phyloP scores from a whole-genome alignment of 2,329 filamentous ascomycete genomes.

The Ceratocystis diversiconidia region DNA sequence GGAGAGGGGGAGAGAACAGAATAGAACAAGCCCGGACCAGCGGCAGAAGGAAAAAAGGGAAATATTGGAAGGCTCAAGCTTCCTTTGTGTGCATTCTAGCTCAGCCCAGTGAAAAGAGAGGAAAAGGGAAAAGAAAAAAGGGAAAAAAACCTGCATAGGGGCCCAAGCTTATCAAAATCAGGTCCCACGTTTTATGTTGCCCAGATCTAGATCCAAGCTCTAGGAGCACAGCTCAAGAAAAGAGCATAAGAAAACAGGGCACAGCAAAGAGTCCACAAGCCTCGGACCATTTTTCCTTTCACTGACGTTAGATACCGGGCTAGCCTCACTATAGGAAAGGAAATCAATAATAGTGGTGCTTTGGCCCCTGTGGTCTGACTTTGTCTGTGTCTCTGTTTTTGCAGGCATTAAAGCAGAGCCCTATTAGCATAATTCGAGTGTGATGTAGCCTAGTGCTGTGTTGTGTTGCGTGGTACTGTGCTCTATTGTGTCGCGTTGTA shows the following conservation, averaged over 20 bases:
- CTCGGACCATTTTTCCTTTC: background rate
- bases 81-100: background rate
- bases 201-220: background rate
- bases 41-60: background rate
- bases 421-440: background rate
- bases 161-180: constrained; percentile 1
- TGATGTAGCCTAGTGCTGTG: too few species aligned
- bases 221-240: background rate
- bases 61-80: background rate
- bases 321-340: too few species aligned
- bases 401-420: background rate
- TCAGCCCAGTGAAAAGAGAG: background rate
- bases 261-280: background rate
- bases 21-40: background rate
- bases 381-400: background rate
- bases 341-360: background rate
- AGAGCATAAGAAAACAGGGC: background rate
- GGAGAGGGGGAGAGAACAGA: background rate
- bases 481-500: too few species aligned
- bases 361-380: background rate
- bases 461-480: too few species aligned
- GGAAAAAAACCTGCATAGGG: background rate
- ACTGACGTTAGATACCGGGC: too few species aligned
- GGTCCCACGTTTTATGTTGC: background rate
- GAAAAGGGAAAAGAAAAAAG: background rate